Evolutionary conservation across 2,329 filamentous ascomycete species (phyloP).

Genomic region (Seiridium unicorne): DNA sequence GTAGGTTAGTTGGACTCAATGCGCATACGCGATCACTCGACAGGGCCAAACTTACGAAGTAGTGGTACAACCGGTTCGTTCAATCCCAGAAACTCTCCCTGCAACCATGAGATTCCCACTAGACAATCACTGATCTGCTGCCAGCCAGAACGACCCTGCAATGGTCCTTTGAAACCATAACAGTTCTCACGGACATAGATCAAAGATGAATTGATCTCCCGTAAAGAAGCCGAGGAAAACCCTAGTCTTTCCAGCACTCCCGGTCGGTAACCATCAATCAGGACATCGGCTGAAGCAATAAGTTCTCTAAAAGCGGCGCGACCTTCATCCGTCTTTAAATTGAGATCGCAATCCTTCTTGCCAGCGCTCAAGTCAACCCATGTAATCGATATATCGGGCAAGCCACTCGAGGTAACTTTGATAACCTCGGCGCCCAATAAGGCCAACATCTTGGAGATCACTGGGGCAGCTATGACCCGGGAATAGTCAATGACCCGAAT

Average conservation of each 20-base stretch:
- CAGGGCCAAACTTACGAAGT: not conserved
- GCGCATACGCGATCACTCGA: not conserved
- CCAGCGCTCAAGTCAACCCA: conserved; percentile 65
- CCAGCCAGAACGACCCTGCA: conserved; percentile 65
- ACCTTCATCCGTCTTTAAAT: conserved; percentile 56
- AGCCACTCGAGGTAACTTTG: conserved; percentile 64
- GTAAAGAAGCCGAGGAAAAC: conserved; percentile 55
- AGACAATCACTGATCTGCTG: conserved; percentile 40
- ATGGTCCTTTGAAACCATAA: conserved; percentile 61
- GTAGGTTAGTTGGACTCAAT: not conserved
- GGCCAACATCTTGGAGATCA: conserved; percentile 66
- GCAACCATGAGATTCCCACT: conserved; percentile 25
- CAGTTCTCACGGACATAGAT: conserved; percentile 71
- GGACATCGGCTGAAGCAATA: conserved; percentile 60
- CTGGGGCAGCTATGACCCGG: conserved; percentile 74
- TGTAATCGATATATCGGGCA: conserved; percentile 70
- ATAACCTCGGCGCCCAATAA: conserved; percentile 74
- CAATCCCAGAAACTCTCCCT: conserved; percentile 23
- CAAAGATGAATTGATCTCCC: conserved; percentile 49
- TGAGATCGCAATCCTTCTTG: conserved; percentile 64
- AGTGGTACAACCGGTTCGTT: conserved; percentile 25
- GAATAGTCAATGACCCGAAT: conserved; percentile 74
- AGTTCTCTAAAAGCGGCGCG: conserved; percentile 57
- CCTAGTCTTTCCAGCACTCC: conserved; percentile 62
- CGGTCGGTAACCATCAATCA: conserved; percentile 69